These are phyloP conservation scores for Amaranthus tricolor DNA, from an alignment of 179 eudicot genomes.

Conservation along the genomic window DNA sequence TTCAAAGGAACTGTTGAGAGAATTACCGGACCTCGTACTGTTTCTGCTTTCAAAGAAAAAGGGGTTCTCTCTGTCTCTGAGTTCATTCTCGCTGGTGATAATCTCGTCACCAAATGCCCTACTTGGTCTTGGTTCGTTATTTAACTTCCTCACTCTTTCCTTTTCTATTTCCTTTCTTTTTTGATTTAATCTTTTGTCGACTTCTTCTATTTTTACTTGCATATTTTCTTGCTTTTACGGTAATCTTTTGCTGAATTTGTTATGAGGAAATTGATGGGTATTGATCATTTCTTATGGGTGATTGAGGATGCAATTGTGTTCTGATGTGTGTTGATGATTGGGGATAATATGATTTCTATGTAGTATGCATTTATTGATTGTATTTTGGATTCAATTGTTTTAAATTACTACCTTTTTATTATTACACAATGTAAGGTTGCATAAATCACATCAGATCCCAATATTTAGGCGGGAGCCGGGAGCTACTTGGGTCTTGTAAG, in stretches of 20 bases:
- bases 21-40: constrained; percentile 80
- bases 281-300: too few species aligned
- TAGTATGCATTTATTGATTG: background rate
- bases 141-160: background rate
- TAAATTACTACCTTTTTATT: too few species aligned
- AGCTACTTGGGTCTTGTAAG: background rate
- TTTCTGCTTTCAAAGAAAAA: constrained; percentile 93
- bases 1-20: constrained; percentile 92
- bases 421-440: too few species aligned
- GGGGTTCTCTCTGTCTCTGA: constrained; percentile 87
- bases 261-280: background rate
- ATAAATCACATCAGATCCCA: too few species aligned
- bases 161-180: background rate
- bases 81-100: constrained; percentile 89
- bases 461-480: background rate
- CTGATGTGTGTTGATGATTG: background rate
- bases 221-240: background rate
- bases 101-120: constrained; percentile 96
- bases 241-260: background rate
- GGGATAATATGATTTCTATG: background rate
- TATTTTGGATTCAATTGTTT: background rate
- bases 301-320: background rate
- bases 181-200: background rate
- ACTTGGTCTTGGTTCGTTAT: constrained; percentile 87
- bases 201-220: background rate